These are phyloP conservation scores for Haplographium delicatum DNA, from an alignment of 495 filamentous ascomycete genomes.

Conservation along the genomic window DNA sequence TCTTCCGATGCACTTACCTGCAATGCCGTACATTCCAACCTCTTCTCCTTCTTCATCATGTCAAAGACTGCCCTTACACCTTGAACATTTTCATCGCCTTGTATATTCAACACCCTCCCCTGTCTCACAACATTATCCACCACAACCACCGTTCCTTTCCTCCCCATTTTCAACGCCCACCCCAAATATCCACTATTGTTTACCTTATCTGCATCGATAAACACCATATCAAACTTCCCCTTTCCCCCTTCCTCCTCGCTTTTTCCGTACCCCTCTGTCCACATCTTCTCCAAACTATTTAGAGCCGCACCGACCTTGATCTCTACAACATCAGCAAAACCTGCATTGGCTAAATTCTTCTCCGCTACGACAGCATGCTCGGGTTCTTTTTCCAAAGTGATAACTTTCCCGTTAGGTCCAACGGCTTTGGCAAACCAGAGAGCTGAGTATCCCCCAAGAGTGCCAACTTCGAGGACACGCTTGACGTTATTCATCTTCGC, in stretches of 20 bases:
- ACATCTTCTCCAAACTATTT: slow-evolving; percentile 10
- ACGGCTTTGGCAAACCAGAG: slow-evolving; percentile 22
- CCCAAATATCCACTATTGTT: slow-evolving; percentile 13
- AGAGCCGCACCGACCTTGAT: slow-evolving; percentile 13
- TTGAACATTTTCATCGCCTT: not conserved
- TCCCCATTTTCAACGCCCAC: slow-evolving; percentile 5
- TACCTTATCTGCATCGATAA: slow-evolving; percentile 23
- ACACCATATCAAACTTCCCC: slow-evolving; percentile 17
- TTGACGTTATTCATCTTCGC: slow-evolving; percentile 15
- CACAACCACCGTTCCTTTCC: slow-evolving; percentile 13
- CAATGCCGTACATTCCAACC: slow-evolving; percentile 17
- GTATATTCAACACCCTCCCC: not conserved
- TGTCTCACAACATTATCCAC: slow-evolving; percentile 17
- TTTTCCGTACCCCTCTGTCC: no score
- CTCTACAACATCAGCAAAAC: slow-evolving; percentile 12
- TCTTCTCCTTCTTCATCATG: slow-evolving; percentile 15
- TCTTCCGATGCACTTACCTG: no score
- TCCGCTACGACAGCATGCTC: slow-evolving; percentile 8
- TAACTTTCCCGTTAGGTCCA: slow-evolving; percentile 7
- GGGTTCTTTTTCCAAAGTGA: slow-evolving; percentile 13
- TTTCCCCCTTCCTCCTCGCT: no score
- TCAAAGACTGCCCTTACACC: slow-evolving; percentile 15
- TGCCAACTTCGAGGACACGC: slow-evolving; percentile 18
- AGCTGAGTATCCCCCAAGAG: slow-evolving; percentile 16
- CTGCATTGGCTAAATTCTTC: slow-evolving; percentile 15